Percentiles rank a stretch among this genome's conserved stretches.
These are phyloP conservation scores for Metarhizium sp. DNA, from an alignment of 2,329 filamentous ascomycete species.

Conservation along the genomic window DNA sequence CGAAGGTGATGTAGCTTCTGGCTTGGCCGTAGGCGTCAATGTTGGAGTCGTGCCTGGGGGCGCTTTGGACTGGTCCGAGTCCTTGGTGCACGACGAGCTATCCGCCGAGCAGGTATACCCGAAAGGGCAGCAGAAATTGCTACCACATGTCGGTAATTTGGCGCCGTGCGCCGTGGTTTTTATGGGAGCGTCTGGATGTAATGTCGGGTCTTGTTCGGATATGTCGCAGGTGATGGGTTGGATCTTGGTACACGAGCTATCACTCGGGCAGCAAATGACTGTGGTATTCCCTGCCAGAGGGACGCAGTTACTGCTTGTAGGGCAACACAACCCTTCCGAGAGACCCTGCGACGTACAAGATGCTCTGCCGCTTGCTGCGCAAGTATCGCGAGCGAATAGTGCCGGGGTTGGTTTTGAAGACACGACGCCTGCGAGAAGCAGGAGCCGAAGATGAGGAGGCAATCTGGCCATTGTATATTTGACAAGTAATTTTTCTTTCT, in stretches of 20 bases:
- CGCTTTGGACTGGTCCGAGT: constrained; percentile 38
- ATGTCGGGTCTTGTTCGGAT: constrained; percentile 47
- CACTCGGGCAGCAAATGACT: constrained; percentile 59
- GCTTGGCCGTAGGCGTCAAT: not conserved
- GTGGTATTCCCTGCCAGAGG: constrained; percentile 55
- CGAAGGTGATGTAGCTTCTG: constrained; percentile 12
- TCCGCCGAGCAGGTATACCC: constrained; percentile 54
- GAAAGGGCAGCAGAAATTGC: constrained; percentile 57
- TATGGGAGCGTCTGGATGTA: constrained; percentile 47
- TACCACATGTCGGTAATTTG: constrained; percentile 47
- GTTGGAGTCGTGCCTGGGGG: constrained; percentile 19
- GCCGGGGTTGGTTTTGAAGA: constrained; percentile 17
- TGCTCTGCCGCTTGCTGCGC: constrained; percentile 37
- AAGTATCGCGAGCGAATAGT: constrained; percentile 37
- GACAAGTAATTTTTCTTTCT: no score
- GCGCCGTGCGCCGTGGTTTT: constrained; percentile 56
- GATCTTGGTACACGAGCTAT: constrained; percentile 49
- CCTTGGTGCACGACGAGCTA: constrained; percentile 36
- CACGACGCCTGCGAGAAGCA: constrained; percentile 5
- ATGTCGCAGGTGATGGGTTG: constrained; percentile 56
- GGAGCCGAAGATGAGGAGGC: constrained; percentile 7
- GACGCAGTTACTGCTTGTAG: constrained; percentile 42
- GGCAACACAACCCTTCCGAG: constrained; percentile 60
- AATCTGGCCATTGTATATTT: not conserved
- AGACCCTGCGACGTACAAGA: constrained; percentile 44